Evolutionary conservation across 1,139 yeast species (phyloP), one percentile per base, ranked within the genome.

Genomic region (Candida smagusa): DNA sequence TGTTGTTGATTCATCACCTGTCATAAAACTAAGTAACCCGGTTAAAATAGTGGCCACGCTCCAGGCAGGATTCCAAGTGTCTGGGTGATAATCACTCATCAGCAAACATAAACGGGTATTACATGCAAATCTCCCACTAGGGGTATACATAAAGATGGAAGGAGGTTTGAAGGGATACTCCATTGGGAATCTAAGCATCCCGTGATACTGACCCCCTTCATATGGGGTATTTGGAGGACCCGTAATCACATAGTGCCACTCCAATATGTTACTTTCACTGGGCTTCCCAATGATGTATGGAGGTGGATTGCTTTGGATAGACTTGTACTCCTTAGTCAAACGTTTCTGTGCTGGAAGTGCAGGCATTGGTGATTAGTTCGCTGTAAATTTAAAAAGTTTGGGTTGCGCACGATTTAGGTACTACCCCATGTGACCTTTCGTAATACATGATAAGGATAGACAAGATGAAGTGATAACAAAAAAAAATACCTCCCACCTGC

Each of bases 41-140:
- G 82, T 85, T 49, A 89, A 68, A 16, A 89, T 89, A 0, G 96
- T 87, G 22, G 87, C 72, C 13, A 89, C 96, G 39, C 88, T 81
- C 97, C 97, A 89, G 4, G 95, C 88, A 1, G 97, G 96, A 58
- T 89, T 88, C 97, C 97, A 89, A 1, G 85, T 68, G 57, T 87
- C 92, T 7, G 96, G 97, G 52, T 90, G 97, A 59, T 80, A 89
- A 56, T 90, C 97, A 51, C 92, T 82, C 81, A 90, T 89, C 30
- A 89, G 81, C 35, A 90, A 67, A 63, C 97, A 90, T 33, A 90
- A 71, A 33, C 96, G 68, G 6, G 88, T 78, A 55, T 85, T 84
- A 37, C 88, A 77, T 45, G 81, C 77, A 58, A 90, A 86, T 32
- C 95, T 68, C 4, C 89, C 94, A 46, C 80, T 84, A 3, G 97